Evolutionary conservation across 208 protist species (phyloP).

Genomic region (Crithidia mellificae): DNA sequence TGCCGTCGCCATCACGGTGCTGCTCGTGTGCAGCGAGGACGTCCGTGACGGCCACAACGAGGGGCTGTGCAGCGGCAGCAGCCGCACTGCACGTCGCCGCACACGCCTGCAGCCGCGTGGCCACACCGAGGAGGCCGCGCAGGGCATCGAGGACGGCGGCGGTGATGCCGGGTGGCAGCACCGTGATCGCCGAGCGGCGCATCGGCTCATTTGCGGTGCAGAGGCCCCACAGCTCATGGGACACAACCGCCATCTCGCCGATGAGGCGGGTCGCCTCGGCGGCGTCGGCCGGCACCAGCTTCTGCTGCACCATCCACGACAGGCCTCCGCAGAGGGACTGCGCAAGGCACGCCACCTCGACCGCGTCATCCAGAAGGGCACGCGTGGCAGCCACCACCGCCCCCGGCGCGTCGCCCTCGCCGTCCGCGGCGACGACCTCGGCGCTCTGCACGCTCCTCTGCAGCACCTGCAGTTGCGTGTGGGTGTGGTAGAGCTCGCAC

Average conservation of each 20-base stretch:
- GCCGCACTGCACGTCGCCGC: constrained; percentile 7
- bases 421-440: constrained; percentile 15
- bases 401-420: neutral
- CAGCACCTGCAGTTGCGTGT: constrained; percentile 43
- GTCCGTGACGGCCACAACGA: constrained; percentile 11
- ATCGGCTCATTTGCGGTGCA: constrained; percentile 43
- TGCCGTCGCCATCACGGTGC: neutral
- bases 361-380: constrained; percentile 45
- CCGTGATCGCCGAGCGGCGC: constrained; percentile 18
- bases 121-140: constrained; percentile 16
- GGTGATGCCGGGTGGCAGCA: constrained; percentile 17
- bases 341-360: constrained; percentile 53
- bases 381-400: neutral
- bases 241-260: constrained; percentile 37
- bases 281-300: constrained; percentile 30
- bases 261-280: constrained; percentile 32
- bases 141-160: constrained; percentile 12
- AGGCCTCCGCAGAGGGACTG: constrained; percentile 56
- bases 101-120: constrained; percentile 21
- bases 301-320: constrained; percentile 62
- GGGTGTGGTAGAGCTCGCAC: constrained; percentile 40
- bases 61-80: constrained; percentile 21
- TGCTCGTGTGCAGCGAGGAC: constrained; percentile 19
- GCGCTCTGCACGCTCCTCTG: constrained; percentile 33
- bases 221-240: constrained; percentile 66